Percentiles rank a stretch among this genome's conserved stretches.
phyloP scores from a whole-genome alignment of 2,329 filamentous ascomycete genomes.

The Aspergillus carbonarius region DNA sequence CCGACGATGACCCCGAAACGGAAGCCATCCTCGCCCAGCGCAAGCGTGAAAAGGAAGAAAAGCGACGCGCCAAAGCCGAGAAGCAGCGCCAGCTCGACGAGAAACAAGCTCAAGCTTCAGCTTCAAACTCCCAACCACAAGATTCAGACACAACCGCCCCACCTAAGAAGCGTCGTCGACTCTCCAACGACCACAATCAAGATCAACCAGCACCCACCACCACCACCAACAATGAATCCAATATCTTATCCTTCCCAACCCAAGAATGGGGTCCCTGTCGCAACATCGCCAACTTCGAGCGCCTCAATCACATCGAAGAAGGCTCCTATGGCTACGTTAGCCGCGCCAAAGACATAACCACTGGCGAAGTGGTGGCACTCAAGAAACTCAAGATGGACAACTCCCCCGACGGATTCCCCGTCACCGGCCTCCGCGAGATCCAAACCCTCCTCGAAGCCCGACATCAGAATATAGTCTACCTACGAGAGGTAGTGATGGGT shows the following conservation, averaged over 20 bases:
- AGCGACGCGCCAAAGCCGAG: constrained; percentile 78
- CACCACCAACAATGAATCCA: constrained; percentile 42
- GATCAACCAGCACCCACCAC: constrained; percentile 32
- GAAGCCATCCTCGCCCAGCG: constrained; percentile 66
- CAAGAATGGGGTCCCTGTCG: constrained; percentile 69
- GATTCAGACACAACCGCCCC: constrained; percentile 32
- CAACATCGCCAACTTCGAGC: constrained; percentile 84
- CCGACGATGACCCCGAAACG: constrained; percentile 73
- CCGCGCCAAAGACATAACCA: constrained; percentile 70
- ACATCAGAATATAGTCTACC: constrained; percentile 77
- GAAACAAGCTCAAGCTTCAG: constrained; percentile 26
- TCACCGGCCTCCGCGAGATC: constrained; percentile 91
- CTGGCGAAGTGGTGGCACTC: constrained; percentile 80
- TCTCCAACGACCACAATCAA: constrained; percentile 52
- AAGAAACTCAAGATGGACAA: constrained; percentile 91
- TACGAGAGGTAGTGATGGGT: constrained; percentile 83
- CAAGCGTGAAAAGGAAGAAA: constrained; percentile 83
- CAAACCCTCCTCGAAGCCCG: constrained; percentile 79
- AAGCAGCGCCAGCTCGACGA: constrained; percentile 70
- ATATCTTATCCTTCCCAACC: constrained; percentile 69
- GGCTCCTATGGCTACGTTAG: constrained; percentile 95
- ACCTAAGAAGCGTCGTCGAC: constrained; percentile 61
- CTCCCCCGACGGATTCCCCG: constrained; percentile 77
- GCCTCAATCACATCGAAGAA: constrained; percentile 95
- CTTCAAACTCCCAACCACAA: too few species aligned